Percentiles rank a stretch among this genome's conserved stretches.
Evolutionary conservation across 2,329 filamentous ascomycete species (phyloP).

Genomic region (Fusarium heterosporum): DNA sequence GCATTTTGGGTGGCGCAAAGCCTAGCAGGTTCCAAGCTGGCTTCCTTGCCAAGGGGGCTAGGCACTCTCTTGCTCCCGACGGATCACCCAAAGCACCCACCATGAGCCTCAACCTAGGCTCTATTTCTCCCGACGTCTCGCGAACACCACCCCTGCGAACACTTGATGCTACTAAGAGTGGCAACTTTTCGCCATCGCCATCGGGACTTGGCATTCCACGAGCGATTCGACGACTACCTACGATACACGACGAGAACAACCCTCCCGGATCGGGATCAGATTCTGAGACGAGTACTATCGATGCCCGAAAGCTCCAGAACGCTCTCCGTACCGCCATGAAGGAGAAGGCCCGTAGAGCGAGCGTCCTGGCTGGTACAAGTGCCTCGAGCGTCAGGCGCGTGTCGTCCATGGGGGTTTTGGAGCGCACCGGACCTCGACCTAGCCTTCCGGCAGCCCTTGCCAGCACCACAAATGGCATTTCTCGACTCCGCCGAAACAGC

Average conservation of each 20-base stretch:
- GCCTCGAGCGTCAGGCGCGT: constrained; percentile 56
- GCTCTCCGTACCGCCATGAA: constrained; percentile 66
- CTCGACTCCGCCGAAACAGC: constrained; percentile 63
- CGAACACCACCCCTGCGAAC: constrained; percentile 60
- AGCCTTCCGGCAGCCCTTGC: constrained; percentile 59
- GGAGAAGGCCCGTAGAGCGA: constrained; percentile 56
- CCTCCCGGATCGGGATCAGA: constrained; percentile 62
- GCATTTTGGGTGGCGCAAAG: constrained; percentile 57
- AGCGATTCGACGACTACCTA: constrained; percentile 53
- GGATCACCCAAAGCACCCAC: constrained; percentile 70
- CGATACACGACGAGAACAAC: constrained; percentile 64
- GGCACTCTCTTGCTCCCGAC: constrained; percentile 56
- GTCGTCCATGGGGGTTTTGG: constrained; percentile 58
- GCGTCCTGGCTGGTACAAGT: constrained; percentile 53
- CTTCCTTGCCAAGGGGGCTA: constrained; percentile 74
- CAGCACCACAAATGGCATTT: constrained; percentile 67
- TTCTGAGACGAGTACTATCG: constrained; percentile 63
- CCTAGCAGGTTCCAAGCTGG: constrained; percentile 87
- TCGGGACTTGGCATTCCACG: constrained; percentile 48
- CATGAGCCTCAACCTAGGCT: constrained; percentile 68
- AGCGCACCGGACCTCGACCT: constrained; percentile 46
- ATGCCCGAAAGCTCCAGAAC: constrained; percentile 66
- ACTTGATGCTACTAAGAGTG: constrained; percentile 62
- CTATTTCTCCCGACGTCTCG: constrained; percentile 51
- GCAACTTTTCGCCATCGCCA: constrained; percentile 62